Evolutionary conservation across 1,284 basidiomycete genomes (phyloP), one percentile per base, ranked within the genome.

Genomic region (Agroathelia rolfsii): DNA sequence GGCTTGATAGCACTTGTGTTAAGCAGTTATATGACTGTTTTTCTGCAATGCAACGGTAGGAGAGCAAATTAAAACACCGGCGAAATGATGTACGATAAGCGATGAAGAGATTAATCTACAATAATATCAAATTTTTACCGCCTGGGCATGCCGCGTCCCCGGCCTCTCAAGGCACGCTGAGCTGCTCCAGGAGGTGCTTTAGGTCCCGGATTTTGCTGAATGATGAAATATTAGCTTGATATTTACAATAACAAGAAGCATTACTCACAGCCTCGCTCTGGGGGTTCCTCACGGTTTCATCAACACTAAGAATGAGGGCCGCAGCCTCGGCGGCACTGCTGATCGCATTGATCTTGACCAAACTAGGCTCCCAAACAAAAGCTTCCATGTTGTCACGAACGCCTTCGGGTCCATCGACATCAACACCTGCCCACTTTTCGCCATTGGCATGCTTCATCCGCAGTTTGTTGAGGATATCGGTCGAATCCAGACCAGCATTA

Each of bases 401-500:
- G 11, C 88, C 85, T 30, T 93, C 86, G 5, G 63, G 53, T 7
- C 82, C 81, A 40, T 98, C 92, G 20, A 99, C 90, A 50, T 97
- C 93, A 15, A 98, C 90, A 41, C 95, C 95, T 26, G 76, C 83
- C 93, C 93, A 97, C 37, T 69, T 76, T 32, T 78, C 73, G 27
- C 86, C 89, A 39, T 78, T 76, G 0, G 90, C 90, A 52, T 98
- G 94, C 49, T 84, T 80, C 90, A 96, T 97, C 38, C 95, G 81
- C 36, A 99, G 72, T 56, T 96, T 92, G 67, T 98, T 98, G 39
- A 99, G 67, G 34, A 98, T 76, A 51, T 98, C 95, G 8, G 94
- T 98, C 1, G 94, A 94, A 60, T 98, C 95, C 22, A 98, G 69
- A 12, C 95, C 95, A 12, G 95, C 95, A 51, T 99, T 98, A 61